These are phyloP conservation scores for Crithidia bombi DNA, from an alignment of 208 protist species.

Conservation along the genomic window DNA sequence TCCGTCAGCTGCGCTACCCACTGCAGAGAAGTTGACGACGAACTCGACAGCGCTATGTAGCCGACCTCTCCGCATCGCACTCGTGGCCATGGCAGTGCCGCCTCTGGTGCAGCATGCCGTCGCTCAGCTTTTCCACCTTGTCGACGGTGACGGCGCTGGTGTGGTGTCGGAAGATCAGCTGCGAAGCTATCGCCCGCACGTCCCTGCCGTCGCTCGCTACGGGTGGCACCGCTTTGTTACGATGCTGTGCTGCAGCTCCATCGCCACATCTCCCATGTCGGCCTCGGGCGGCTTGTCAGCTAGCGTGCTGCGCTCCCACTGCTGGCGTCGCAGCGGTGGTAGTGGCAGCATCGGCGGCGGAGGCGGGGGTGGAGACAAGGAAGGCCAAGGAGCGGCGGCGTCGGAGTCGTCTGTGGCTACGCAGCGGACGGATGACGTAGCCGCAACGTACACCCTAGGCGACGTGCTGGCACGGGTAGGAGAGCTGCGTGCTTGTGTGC, in stretches of 20 bases:
- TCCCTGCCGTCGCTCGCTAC: constrained; percentile 27
- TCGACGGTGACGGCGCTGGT: constrained; percentile 14
- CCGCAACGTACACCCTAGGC: constrained; percentile 15
- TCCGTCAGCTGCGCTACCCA: too few species aligned
- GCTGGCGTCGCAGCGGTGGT: constrained; percentile 18
- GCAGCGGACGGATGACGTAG: constrained; percentile 22
- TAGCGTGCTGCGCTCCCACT: constrained; percentile 26
- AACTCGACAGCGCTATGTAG: too few species aligned
- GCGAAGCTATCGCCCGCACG: constrained; percentile 29
- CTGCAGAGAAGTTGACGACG: too few species aligned
- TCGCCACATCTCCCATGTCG: neutral
- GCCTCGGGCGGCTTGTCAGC: constrained; percentile 12
- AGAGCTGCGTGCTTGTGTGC: constrained; percentile 34
- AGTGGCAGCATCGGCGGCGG: too few species aligned
- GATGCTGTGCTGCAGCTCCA: constrained; percentile 20
- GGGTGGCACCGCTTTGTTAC: constrained; percentile 40
- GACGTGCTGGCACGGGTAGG: constrained; percentile 21
- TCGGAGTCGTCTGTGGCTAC: constrained; percentile 20
- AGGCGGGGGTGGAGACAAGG: neutral
- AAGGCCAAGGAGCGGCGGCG: neutral
- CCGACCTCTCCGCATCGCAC: too few species aligned
- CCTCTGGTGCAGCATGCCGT: constrained; percentile 33
- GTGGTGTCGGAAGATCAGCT: constrained; percentile 34
- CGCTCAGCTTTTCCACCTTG: constrained; percentile 22
- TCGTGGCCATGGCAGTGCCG: constrained; percentile 33